A percentile compares a stretch with the other conserved stretches of the same genome.
Conservation (phyloP, 768 basidiomycete species). For the Tylopilus cervinicoccineus region DNA sequence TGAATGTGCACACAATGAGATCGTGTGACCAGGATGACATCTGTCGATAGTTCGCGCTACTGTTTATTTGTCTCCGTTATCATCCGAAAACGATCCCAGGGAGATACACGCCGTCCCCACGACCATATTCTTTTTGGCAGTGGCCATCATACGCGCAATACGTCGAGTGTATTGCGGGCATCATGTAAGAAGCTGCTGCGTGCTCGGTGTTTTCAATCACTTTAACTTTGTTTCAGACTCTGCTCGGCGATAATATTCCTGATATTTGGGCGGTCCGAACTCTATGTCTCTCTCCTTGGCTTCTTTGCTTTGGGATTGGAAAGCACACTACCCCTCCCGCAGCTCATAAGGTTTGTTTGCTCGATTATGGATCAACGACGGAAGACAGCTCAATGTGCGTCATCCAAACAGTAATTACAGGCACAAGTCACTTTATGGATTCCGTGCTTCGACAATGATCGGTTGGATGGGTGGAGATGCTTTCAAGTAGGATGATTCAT, state of each 20-base stretch:
- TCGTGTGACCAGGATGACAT: conserved; percentile 20
- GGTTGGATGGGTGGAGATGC: conserved; percentile 84
- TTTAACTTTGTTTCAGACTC: conserved; percentile 35
- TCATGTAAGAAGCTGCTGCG: conserved; percentile 49
- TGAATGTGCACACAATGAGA: conserved; percentile 2
- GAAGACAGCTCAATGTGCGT: conserved; percentile 17
- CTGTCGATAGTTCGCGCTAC: conserved; percentile 55
- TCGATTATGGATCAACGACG: conserved; percentile 3
- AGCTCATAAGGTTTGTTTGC: conserved; percentile 61
- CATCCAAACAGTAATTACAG: conserved; percentile 60
- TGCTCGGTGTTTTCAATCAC: conserved; percentile 7
- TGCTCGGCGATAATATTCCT: conserved; percentile 71
- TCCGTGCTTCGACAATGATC: conserved; percentile 74
- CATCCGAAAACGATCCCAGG: conserved; percentile 60
- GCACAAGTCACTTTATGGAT: conserved; percentile 77
- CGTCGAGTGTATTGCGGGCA: conserved; percentile 75
- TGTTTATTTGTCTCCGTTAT: conserved; percentile 80
- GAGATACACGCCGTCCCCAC: conserved; percentile 50
- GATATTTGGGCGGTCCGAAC: conserved; percentile 60
- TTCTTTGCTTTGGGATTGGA: conserved; percentile 80
- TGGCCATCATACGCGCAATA: conserved; percentile 77
- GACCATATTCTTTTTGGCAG: conserved; percentile 81
- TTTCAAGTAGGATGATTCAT: conserved; percentile 60
- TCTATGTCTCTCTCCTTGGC: conserved; percentile 62
- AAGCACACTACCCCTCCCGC: conserved; percentile 83